Percentiles rank a stretch among this genome's conserved stretches.
Evolutionary conservation across 2,329 filamentous ascomycete species (phyloP).

Genomic region (Coccinonectria pachysandricola): DNA sequence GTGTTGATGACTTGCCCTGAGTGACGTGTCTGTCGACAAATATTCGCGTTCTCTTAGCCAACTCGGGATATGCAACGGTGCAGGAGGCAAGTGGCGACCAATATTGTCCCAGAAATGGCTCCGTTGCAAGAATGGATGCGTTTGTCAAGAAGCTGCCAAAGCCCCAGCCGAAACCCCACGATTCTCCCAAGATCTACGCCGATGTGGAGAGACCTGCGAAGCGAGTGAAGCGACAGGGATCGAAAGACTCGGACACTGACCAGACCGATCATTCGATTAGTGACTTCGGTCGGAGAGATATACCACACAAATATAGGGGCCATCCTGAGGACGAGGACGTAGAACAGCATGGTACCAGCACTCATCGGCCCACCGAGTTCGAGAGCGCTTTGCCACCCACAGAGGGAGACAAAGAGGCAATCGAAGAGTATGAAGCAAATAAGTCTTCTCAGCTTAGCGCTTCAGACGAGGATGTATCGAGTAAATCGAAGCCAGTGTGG

Average conservation of each 20-base stretch:
- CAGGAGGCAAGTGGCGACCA: too few relatives aligned
- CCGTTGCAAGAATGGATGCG: conserved; percentile 25
- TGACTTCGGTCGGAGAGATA: conserved; percentile 6
- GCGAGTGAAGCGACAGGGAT: conserved; percentile 20
- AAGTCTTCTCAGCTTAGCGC: conserved; percentile 41
- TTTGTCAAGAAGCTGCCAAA: conserved; percentile 24
- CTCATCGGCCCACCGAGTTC: conserved; percentile 21
- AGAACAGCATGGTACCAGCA: conserved; percentile 6
- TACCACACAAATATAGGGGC: background rate
- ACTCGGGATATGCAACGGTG: background rate
- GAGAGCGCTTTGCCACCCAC: conserved; percentile 55
- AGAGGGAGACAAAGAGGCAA: conserved; percentile 57
- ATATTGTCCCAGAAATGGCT: conserved; percentile 7
- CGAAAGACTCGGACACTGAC: conserved; percentile 12
- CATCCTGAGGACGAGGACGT: conserved; percentile 13
- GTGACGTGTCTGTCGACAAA: conserved; percentile 9
- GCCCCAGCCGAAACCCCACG: conserved; percentile 7
- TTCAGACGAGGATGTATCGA: conserved; percentile 27
- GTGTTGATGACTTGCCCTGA: conserved; percentile 16
- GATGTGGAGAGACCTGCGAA: conserved; percentile 20
- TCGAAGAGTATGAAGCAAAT: conserved; percentile 68
- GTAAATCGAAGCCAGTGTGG: conserved; percentile 43
- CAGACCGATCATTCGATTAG: conserved; percentile 11
- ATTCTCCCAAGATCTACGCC: conserved; percentile 5
- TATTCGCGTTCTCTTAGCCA: conserved; percentile 1